phyloP scores from a whole-genome alignment of 805 yeast genomes.

The Yarrowia bubula region DNA sequence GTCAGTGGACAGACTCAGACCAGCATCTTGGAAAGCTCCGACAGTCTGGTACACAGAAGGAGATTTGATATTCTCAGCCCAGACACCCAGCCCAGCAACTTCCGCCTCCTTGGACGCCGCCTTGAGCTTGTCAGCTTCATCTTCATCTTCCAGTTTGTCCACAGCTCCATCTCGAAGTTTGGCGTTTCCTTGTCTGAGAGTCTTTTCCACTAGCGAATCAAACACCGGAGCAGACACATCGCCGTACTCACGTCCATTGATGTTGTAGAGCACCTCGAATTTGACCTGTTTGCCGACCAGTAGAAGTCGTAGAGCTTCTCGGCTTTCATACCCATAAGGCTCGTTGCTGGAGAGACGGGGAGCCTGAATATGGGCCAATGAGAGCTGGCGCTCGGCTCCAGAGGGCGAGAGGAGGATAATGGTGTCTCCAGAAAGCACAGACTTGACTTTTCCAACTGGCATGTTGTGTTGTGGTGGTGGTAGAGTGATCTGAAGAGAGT shows the following conservation, averaged over 20 bases:
- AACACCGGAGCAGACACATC: conserved; percentile 66
- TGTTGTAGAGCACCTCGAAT: conserved; percentile 56
- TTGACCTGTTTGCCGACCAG: conserved; percentile 62
- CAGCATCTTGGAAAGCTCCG: not conserved
- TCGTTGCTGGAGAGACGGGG: conserved; percentile 48
- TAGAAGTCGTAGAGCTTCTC: conserved; percentile 60
- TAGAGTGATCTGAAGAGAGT: not conserved
- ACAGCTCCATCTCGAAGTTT: conserved; percentile 56
- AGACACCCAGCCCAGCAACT: conserved; percentile 52
- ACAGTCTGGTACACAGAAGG: conserved; percentile 25
- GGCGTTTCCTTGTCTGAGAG: conserved; percentile 58
- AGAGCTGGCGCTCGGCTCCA: conserved; percentile 53
- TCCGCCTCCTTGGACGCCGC: conserved; percentile 49
- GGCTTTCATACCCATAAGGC: conserved; percentile 52
- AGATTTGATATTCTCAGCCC: conserved; percentile 42
- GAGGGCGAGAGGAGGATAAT: conserved; percentile 53
- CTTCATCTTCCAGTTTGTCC: conserved; percentile 45
- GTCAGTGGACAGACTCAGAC: not conserved
- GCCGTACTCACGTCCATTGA: conserved; percentile 60
- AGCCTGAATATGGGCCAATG: conserved; percentile 64
- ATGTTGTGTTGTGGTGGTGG: not conserved
- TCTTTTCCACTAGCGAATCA: conserved; percentile 55
- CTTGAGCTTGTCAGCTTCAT: conserved; percentile 33
- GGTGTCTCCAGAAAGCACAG: conserved; percentile 70
- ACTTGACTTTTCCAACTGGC: conserved; percentile 59